Conservation (phyloP, 495 filamentous ascomycete genomes). For the Neurospora tetrasperma region DNA sequence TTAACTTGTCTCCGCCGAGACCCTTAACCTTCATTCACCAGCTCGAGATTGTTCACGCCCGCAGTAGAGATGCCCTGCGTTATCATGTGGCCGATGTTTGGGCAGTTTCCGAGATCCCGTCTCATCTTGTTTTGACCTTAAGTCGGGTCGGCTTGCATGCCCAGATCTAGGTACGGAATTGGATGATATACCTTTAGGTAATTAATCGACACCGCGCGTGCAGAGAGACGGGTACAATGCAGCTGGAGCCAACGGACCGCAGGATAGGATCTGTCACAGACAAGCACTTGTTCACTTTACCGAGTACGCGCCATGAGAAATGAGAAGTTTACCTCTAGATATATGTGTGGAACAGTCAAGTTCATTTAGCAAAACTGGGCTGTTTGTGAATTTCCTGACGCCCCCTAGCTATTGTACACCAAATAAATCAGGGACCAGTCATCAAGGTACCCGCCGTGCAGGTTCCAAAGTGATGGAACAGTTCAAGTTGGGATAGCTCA, state of each 20-base stretch:
- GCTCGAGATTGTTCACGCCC: not conserved
- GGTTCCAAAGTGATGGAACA: not conserved
- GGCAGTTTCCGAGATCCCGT: constrained; percentile 6
- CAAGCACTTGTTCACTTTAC: not conserved
- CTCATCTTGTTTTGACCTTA: not conserved
- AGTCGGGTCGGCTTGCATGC: constrained; percentile 14
- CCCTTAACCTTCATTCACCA: not conserved
- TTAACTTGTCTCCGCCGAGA: not conserved
- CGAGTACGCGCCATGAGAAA: not conserved
- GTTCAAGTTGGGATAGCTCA: not conserved
- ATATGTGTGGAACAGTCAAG: not conserved
- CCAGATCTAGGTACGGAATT: constrained; percentile 5
- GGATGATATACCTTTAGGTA: not conserved
- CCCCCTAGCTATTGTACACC: not conserved
- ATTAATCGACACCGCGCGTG: not conserved
- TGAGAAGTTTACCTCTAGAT: not conserved
- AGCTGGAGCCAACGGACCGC: not conserved
- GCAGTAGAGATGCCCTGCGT: not conserved
- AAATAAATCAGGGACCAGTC: not conserved
- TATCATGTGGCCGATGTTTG: constrained; percentile 3
- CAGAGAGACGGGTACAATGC: not conserved
- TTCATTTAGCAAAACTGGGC: not conserved
- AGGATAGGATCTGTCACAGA: not conserved
- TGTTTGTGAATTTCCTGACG: not conserved
- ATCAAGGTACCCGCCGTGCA: not conserved